Evolutionary conservation across 306 rosid genomes (phyloP), one percentile per base, ranked within the genome.

Genomic region (Betula pendula): DNA sequence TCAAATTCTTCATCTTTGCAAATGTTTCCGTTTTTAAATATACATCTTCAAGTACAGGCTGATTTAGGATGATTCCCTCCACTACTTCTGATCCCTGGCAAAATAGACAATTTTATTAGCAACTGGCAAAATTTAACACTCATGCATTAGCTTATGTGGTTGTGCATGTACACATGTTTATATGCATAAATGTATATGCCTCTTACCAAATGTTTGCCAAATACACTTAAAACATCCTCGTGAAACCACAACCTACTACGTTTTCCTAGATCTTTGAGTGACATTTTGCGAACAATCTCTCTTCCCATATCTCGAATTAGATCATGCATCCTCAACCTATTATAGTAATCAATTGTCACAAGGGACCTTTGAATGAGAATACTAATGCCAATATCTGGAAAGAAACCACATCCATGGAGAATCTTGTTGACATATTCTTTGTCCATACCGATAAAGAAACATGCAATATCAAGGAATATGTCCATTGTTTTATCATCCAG

Each of bases 381-480:
- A 0, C 51, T 9, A 48, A 87, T 70, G 58, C 86, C 47, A 43
- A 7, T 10, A 6, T 43, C 12, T 8, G 47, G 47, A 43, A 8
- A 43, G 12, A 43, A 10, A 0, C 83, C 88, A 79, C 86, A 87
- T 0, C 77, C 84, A 31, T 84, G 74, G 4, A 84, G 25, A 40
- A 84, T 68, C 33, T 76, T 11, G 0, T 31, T 72, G 6, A 81
- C 88, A 1, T 73, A 11, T 1, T 31, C 50, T 27, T 6, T 53
- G 1, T 81, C 44, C 73, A 75, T 73, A 0, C 90, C 88, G 0
- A 79, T 74, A 44, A 87, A 84, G 74, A 84, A 87, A 73, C 84
- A 81, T 14, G 81, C 73, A 22, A 87, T 69, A 53, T 87, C 86
- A 27, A 84, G 86, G 25, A 87, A 87, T 47, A 81, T 81, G n/a